Conservation (phyloP, 1,284 basidiomycete genomes). For the Ceratobasidium theobromae region DNA sequence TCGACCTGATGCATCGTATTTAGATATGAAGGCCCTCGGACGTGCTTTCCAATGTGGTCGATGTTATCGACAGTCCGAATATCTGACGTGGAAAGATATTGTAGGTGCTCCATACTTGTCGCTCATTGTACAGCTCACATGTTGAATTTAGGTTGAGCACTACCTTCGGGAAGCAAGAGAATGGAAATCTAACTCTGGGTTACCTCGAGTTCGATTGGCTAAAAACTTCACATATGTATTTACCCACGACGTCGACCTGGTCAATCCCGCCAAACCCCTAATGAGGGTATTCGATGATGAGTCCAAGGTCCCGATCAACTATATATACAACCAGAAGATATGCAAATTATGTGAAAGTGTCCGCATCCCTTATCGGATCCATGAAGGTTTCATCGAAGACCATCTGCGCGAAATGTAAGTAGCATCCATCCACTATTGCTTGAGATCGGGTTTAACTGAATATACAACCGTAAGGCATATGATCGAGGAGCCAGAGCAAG, state of each 20-base stretch:
- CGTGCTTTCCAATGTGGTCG: neutral
- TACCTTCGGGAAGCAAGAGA: neutral
- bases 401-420: neutral
- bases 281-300: neutral
- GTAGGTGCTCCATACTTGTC: neutral
- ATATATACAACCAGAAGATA: neutral
- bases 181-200: neutral
- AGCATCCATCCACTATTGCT: neutral
- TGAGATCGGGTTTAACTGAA: neutral
- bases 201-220: neutral
- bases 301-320: neutral
- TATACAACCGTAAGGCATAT: neutral
- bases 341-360: neutral
- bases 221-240: neutral
- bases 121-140: neutral
- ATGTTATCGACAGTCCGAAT: neutral
- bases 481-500: neutral
- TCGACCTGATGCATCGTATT: neutral
- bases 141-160: neutral
- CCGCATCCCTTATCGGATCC: neutral
- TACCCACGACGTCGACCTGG: neutral
- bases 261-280: neutral
- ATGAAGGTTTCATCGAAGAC: neutral
- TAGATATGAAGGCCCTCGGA: conserved; percentile 14
- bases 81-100: neutral